Evolutionary conservation across 148 eudicot genomes (phyloP), one percentile per base, ranked within the genome.

Genomic region (Spergularia bocconei): DNA sequence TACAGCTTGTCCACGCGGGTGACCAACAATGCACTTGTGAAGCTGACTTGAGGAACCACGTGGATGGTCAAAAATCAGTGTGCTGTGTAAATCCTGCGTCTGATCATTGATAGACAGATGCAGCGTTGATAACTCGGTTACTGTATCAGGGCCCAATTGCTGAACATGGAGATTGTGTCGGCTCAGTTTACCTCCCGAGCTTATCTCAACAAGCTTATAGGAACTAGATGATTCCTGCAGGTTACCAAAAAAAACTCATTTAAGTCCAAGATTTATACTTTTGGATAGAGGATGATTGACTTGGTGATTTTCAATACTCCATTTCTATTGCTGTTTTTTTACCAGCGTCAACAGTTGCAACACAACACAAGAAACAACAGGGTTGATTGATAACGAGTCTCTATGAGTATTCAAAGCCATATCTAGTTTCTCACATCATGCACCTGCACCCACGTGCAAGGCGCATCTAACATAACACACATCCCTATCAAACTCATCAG

Each of bases 21-120:
- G 97, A 73, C 92, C 96, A 44, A 90, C 95, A 78, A 94, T 94
- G 86, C 97, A 91, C 85, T 94, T 94, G 77, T 94, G 98, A 85
- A 94, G 92, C 78, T 94, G 98, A 75, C 84, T 83, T 53, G 97
- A 81, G 79, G 68, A 57, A 50, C 96, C 97, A 38, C 97, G 88
- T 67, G 98, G 98, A 79, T 94, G 93, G 78, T 94, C 93, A 81
- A 94, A 82, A 57, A 94, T 78, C 21, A 94, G 69, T 60, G 72
- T 85, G 82, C 98, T 94, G 79, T 94, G 97, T 71, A 94, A 82
- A 86, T 94, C 98, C 72, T 94, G 98, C 33, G 86, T 87, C 77
- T 94, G 98, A 78, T 88, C 88, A 60, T 78, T 63, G 48, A 78
- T 59, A 63, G 85, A 86, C 67, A 94, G 83, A 83, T 94, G 98